A percentile compares a stretch with the other conserved stretches of the same genome.
phyloP scores from a whole-genome alignment of 192 early-diverging fungal species.

The Haplosporangium gracile region DNA sequence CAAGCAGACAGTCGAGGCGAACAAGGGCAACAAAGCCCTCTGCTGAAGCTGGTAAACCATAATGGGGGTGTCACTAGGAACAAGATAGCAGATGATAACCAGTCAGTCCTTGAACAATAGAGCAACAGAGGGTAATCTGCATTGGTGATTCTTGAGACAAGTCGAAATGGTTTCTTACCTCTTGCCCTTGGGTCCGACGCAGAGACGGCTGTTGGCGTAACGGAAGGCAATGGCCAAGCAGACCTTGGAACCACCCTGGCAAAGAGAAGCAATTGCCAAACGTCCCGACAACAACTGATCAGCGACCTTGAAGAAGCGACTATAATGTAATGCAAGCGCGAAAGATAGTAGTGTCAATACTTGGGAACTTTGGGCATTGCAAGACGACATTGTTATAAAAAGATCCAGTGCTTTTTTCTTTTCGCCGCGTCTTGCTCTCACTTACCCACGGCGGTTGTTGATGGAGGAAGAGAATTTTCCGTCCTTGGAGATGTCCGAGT shows the following conservation, averaged over 20 bases:
- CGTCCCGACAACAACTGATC: conserved; percentile 81
- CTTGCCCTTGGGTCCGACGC: conserved; percentile 83
- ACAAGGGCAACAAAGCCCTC: conserved; percentile 75
- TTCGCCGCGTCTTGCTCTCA: background rate
- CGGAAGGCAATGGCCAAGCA: conserved; percentile 76
- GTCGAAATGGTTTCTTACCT: conserved; percentile 37
- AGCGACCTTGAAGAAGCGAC: conserved; percentile 83
- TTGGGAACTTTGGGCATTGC: background rate
- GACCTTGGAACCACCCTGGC: conserved; percentile 76
- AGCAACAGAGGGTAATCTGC: background rate
- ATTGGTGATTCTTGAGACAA: too few species aligned
- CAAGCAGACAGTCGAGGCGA: conserved; percentile 73
- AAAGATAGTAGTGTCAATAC: background rate
- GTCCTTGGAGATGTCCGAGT: conserved; percentile 67
- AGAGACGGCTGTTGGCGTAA: conserved; percentile 76
- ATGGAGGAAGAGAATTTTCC: conserved; percentile 72
- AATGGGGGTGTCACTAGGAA: conserved; percentile 73
- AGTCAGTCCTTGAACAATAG: background rate
- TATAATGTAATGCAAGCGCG: conserved; percentile 3
- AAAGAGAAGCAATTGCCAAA: conserved; percentile 77
- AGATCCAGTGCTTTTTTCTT: too few species aligned
- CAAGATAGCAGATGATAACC: background rate
- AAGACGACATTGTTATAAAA: background rate
- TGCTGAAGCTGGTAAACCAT: conserved; percentile 84
- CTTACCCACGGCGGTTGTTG: conserved; percentile 64